Evolutionary conservation across 495 filamentous ascomycete species (phyloP).

Genomic region (Diplogelasinospora grovesii): DNA sequence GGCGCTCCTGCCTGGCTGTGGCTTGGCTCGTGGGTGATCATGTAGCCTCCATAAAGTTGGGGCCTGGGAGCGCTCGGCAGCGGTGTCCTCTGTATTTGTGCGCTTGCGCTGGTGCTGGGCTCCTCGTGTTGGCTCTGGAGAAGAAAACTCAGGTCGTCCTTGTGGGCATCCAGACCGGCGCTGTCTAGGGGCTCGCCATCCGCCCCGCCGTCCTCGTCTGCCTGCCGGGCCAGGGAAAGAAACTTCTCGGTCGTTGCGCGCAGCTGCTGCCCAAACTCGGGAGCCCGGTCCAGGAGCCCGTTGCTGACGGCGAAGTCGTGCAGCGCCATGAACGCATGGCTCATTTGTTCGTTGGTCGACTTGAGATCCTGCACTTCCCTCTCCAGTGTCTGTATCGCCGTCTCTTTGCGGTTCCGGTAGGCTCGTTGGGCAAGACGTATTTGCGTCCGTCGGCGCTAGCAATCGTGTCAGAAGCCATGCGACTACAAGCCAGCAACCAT

Average conservation of each 20-base stretch:
- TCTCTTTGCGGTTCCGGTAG: constrained; percentile 79
- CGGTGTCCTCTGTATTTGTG: too few relatives aligned
- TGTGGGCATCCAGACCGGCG: background rate
- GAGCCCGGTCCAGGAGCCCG: constrained; percentile 43
- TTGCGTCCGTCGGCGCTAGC: constrained; percentile 75
- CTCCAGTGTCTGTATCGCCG: constrained; percentile 66
- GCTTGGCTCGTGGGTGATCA: constrained; percentile 25
- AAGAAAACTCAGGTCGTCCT: background rate
- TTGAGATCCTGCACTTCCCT: constrained; percentile 59
- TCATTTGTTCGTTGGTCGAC: constrained; percentile 64
- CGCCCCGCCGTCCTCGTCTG: constrained; percentile 23
- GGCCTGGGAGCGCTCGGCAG: background rate
- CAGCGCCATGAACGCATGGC: constrained; percentile 62
- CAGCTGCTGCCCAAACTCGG: constrained; percentile 46
- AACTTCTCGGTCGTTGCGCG: constrained; percentile 38
- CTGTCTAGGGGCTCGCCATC: background rate
- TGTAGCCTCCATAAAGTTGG: constrained; percentile 17
- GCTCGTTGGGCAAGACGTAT: constrained; percentile 80
- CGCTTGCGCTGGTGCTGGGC: background rate
- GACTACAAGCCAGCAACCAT: background rate
- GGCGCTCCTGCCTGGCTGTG: constrained; percentile 3
- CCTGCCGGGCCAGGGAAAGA: constrained; percentile 34
- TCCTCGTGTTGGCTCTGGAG: background rate
- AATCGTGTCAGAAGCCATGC: constrained; percentile 9
- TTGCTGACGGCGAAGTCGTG: constrained; percentile 50